These are phyloP conservation scores for Citrullus mucosospermus DNA, from an alignment of 306 rosid genomes.

Conservation along the genomic window DNA sequence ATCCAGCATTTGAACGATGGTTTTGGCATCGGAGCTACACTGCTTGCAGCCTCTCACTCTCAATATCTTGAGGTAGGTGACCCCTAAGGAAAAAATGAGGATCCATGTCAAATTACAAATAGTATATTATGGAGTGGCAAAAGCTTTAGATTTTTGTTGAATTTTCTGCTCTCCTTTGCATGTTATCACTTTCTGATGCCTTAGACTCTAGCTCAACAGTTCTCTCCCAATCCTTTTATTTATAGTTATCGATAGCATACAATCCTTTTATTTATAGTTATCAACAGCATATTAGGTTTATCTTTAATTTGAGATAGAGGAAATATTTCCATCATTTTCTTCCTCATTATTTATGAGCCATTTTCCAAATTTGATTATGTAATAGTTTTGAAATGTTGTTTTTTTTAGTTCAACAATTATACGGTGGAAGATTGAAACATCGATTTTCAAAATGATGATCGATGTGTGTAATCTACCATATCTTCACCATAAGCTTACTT, in stretches of 20 bases:
- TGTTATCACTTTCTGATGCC: conserved; percentile 1
- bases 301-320: neutral
- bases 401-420: no score
- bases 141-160: conserved; percentile 8
- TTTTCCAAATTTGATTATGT: neutral
- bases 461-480: no score
- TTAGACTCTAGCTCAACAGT: conserved; percentile 3
- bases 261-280: neutral
- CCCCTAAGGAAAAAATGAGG: neutral
- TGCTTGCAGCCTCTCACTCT: conserved; percentile 78
- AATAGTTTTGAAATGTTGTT: neutral
- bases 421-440: no score
- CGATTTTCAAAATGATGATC: no score
- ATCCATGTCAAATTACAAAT: neutral
- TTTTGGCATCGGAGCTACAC: conserved; percentile 87
- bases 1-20: conserved; percentile 67
- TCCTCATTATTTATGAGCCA: neutral
- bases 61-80: conserved; percentile 33
- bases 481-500: no score
- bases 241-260: conserved; percentile 6
- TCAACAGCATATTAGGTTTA: neutral
- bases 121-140: conserved; percentile 1
- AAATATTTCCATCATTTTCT: neutral
- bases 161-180: conserved; percentile 5
- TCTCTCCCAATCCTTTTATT: neutral